Evolutionary conservation across 2,329 filamentous ascomycete genomes (phyloP).

Genomic region (Thelonectria rubi): DNA sequence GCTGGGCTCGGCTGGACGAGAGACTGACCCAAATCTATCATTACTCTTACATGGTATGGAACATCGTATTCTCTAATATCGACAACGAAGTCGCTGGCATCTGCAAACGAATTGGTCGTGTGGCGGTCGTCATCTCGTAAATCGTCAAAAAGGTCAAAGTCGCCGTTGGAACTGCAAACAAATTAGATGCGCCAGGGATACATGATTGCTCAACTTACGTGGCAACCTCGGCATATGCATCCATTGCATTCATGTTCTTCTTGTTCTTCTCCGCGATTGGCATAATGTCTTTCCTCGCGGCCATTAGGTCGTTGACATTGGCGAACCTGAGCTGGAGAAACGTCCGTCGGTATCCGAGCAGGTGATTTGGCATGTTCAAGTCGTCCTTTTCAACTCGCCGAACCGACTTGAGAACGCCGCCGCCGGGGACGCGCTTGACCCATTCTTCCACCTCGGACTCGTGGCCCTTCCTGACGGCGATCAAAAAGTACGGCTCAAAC

Average conservation of each 20-base stretch:
- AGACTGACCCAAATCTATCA: conserved; percentile 83
- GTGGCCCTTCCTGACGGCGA: conserved; percentile 86
- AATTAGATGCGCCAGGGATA: conserved; percentile 12
- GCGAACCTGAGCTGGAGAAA: conserved; percentile 88
- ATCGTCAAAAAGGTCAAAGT: conserved; percentile 96
- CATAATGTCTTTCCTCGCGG: conserved; percentile 84
- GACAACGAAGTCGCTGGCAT: conserved; percentile 96
- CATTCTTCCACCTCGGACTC: conserved; percentile 97
- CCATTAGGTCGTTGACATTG: conserved; percentile 86
- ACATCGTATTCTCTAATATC: conserved; percentile 99
- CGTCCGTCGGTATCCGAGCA: conserved; percentile 87
- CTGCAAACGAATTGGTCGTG: conserved; percentile 77
- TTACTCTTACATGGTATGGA: conserved; percentile 97
- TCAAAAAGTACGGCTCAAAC: conserved; percentile 95
- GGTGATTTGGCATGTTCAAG: conserved; percentile 91
- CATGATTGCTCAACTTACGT: conserved; percentile 64
- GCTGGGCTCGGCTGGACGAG: not conserved
- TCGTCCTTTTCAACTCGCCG: conserved; percentile 90
- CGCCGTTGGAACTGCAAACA: conserved; percentile 66
- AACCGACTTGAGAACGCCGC: conserved; percentile 82
- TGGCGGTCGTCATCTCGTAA: conserved; percentile 81
- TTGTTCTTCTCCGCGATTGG: conserved; percentile 96
- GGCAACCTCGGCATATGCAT: conserved; percentile 96
- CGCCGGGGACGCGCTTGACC: conserved; percentile 79
- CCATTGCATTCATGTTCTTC: conserved; percentile 95